Base-by-base conservation (phyloP, 805 yeast species). In the Spathaspora passalidarum region DNA sequence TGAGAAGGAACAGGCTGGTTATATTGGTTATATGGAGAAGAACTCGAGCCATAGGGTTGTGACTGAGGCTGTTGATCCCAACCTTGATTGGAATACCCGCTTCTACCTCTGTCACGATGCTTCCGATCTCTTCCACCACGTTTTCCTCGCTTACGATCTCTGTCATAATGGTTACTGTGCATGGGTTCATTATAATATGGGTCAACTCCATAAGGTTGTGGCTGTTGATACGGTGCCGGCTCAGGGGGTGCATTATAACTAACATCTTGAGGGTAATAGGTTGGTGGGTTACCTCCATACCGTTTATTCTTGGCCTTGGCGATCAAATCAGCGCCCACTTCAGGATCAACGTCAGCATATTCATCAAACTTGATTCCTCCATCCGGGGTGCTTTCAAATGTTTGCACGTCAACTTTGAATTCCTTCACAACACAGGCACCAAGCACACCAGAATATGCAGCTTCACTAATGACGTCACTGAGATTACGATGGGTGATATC, bases 301-400 rank as follows among this genome's bases (percentile, higher is more conserved):
- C 56, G 56, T 40, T 59, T 59, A 32, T 56, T 59, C 47, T 72
- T 78, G 4, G 75, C 76, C 46, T 70, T 73, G 3, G 63, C 54
- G n/a, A 84, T 52, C 17, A 86, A 64, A 40, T 80, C 81, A 11
- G 84, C 76, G 0, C 91, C 91, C 38, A 80, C 84, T 32, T 80
- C 79, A 8, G 81, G 68, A 3, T 82, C 81, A n/a, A 89, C 73
- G 40, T 79, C 78, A 2, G 84, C 75, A 57, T 89, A 90, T 58
- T 90, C 96, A 56, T 89, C 96, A 61, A 86, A 91, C 52, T 81
- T 81, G 8, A 88, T 80, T 13, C 87, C 87, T 6, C 90, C 91
- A 55, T 81, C 84, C 0, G 79, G 64, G 1, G 85, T 77, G 35
- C 73, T 75, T 56, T 86, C 86, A 60, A 86, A 91, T 1, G 86